These are phyloP conservation scores for Barnettozyma siamensis DNA, from an alignment of 805 yeast species.

Conservation along the genomic window DNA sequence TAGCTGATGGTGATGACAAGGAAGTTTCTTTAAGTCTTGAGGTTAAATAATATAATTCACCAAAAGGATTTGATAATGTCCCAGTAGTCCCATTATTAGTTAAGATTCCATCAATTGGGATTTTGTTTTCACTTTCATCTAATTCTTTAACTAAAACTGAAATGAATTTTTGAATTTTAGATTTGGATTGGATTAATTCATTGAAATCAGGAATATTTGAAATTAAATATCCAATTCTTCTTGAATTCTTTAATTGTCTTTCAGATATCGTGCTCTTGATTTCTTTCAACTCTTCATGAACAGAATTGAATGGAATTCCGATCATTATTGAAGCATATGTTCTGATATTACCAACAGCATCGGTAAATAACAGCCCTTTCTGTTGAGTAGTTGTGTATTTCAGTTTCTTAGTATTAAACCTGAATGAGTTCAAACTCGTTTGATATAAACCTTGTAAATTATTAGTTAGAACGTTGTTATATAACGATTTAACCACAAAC, in stretches of 20 bases:
- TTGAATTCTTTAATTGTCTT: constrained; percentile 28
- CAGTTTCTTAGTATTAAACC: constrained; percentile 13
- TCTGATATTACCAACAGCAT: constrained; percentile 6
- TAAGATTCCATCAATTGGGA: not conserved
- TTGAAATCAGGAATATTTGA: constrained; percentile 27
- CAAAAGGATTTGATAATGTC: not conserved
- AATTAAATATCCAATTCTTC: constrained; percentile 32
- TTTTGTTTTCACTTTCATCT: not conserved
- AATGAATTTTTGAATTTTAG: not conserved
- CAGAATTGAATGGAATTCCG: constrained; percentile 32
- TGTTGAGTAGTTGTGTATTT: no score
- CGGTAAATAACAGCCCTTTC: no score
- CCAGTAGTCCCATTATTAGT: not conserved
- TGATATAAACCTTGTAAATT: constrained; percentile 18
- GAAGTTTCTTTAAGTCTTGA: not conserved
- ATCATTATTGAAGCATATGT: constrained; percentile 27
- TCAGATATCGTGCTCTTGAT: constrained; percentile 19
- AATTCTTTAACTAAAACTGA: not conserved
- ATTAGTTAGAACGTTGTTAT: constrained; percentile 14
- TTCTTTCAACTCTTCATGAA: constrained; percentile 25
- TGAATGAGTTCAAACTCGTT: constrained; percentile 23
- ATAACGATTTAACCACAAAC: constrained; percentile 12
- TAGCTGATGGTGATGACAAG: not conserved
- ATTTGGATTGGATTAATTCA: constrained; percentile 1
- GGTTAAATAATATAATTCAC: not conserved